phyloP scores from a whole-genome alignment of 2,329 filamentous ascomycete genomes.

The Exophiala aquamarina region DNA sequence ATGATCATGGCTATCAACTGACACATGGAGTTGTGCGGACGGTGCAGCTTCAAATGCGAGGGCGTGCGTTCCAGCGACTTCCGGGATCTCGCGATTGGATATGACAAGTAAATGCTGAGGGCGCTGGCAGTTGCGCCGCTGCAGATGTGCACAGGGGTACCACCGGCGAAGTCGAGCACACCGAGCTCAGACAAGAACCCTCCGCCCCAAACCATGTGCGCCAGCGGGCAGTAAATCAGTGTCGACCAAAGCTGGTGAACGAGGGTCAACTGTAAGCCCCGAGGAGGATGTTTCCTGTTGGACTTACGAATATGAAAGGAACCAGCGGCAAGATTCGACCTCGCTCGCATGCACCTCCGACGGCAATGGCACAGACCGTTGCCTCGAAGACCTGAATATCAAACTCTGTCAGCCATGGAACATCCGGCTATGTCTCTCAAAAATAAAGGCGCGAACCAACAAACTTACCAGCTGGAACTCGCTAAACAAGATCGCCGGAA shows the following conservation, averaged over 20 bases:
- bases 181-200: constrained; percentile 70
- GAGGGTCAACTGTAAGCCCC: too few species aligned
- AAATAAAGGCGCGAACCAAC: too few species aligned
- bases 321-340: constrained; percentile 48
- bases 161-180: constrained; percentile 72
- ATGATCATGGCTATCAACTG: constrained; percentile 50
- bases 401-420: too few species aligned
- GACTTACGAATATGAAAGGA: constrained; percentile 46
- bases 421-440: too few species aligned
- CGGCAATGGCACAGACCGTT: constrained; percentile 52
- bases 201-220: constrained; percentile 78
- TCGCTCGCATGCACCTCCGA: constrained; percentile 51
- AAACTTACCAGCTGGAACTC: constrained; percentile 49
- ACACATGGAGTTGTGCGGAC: constrained; percentile 49
- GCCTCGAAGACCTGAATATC: constrained; percentile 39
- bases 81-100: constrained; percentile 49
- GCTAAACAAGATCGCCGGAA: constrained; percentile 52
- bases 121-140: constrained; percentile 54
- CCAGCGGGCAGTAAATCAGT: constrained; percentile 67
- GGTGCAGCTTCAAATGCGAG: constrained; percentile 44
- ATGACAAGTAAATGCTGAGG: constrained; percentile 52
- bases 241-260: constrained; percentile 58
- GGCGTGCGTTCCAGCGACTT: constrained; percentile 47
- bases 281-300: background rate
- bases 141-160: constrained; percentile 73